phyloP scores from a whole-genome alignment of 2,329 filamentous ascomycete genomes.

The Bertia moriformis region DNA sequence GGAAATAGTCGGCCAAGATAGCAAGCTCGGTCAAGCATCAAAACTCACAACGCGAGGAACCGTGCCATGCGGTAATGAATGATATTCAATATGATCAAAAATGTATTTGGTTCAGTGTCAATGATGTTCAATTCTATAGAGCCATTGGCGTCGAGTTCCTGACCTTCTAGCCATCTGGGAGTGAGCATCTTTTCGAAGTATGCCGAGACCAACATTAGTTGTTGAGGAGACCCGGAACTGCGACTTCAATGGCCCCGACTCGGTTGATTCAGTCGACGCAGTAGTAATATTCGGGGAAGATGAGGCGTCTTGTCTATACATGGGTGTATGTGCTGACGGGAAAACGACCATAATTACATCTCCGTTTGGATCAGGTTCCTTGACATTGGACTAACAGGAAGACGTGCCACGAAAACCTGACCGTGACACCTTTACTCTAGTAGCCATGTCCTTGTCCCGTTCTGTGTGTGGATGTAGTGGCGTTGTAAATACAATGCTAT shows the following conservation, averaged over 20 bases:
- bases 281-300: too few relatives aligned
- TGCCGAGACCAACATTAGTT: neutral
- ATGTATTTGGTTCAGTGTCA: neutral
- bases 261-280: too few relatives aligned
- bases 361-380: neutral
- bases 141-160: neutral
- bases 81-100: neutral
- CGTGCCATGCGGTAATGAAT: neutral
- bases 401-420: too few relatives aligned
- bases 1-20: neutral
- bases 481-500: too few relatives aligned
- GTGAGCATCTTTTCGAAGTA: neutral
- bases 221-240: neutral
- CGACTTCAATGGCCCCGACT: too few relatives aligned
- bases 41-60: neutral
- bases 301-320: neutral
- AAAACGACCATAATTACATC: neutral
- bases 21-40: neutral
- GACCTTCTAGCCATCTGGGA: neutral
- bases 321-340: neutral
- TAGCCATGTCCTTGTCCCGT: too few relatives aligned
- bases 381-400: too few relatives aligned
- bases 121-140: neutral
- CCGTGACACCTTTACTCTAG: too few relatives aligned
- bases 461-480: too few relatives aligned